phyloP scores from a whole-genome alignment of 1,284 basidiomycete species.

The Cerioporus squamosus region DNA sequence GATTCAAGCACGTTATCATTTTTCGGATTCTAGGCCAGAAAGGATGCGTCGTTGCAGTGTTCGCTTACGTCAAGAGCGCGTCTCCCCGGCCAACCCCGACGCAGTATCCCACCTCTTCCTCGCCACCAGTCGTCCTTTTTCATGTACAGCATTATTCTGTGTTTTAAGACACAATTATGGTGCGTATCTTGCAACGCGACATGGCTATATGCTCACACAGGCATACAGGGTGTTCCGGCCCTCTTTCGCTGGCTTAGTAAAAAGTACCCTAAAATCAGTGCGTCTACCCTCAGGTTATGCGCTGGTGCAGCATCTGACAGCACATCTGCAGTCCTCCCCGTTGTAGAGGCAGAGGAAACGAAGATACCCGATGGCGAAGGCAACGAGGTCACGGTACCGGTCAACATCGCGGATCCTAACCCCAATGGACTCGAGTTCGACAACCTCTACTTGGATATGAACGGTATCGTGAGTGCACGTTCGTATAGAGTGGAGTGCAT shows the following conservation, averaged over 20 bases:
- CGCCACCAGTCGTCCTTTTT: neutral
- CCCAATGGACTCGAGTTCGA: conserved; percentile 98
- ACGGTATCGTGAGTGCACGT: conserved; percentile 69
- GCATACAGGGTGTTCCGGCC: conserved; percentile 85
- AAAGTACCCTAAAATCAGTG: conserved; percentile 95
- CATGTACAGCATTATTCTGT: neutral
- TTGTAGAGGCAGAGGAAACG: conserved; percentile 82
- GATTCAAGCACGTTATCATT: no score
- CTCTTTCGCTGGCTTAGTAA: conserved; percentile 95
- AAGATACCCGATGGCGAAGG: conserved; percentile 74
- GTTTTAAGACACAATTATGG: neutral
- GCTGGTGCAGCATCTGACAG: neutral
- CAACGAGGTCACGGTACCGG: conserved; percentile 71
- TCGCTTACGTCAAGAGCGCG: conserved; percentile 14
- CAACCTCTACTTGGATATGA: conserved; percentile 95
- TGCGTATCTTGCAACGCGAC: no score
- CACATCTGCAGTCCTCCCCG: conserved; percentile 64
- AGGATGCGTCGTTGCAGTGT: no score
- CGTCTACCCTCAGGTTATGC: conserved; percentile 31
- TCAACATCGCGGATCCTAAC: conserved; percentile 86
- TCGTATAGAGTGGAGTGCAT: neutral
- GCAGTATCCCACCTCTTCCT: neutral
- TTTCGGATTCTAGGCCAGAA: no score
- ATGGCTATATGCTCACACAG: neutral
- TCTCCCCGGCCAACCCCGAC: neutral